Conservation (phyloP, 106 monocot species). For the Narthecium ossifragum region DNA sequence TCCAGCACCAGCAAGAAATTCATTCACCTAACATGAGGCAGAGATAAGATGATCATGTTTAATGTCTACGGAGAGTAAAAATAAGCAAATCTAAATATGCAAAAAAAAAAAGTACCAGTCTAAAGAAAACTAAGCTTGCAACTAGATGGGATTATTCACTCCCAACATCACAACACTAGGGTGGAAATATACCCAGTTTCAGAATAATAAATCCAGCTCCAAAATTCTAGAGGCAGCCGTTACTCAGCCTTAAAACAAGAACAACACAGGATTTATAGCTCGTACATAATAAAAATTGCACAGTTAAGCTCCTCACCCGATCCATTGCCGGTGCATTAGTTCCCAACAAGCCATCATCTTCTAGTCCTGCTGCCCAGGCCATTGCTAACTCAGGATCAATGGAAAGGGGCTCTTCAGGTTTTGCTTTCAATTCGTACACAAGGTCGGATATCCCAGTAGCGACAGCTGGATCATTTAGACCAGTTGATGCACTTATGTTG, state of each 20-base stretch:
- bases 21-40: constrained; percentile 68
- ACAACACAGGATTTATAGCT: neutral
- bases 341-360: constrained; percentile 66
- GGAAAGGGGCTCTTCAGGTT: constrained; percentile 40
- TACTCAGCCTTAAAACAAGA: neutral
- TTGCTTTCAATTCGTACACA: constrained; percentile 67
- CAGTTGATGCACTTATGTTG: constrained; percentile 80
- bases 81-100: too few species aligned
- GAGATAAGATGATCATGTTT: neutral
- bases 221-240: too few species aligned
- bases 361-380: constrained; percentile 93
- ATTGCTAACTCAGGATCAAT: constrained; percentile 93
- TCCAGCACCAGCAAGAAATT: constrained; percentile 97
- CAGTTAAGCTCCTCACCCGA: constrained; percentile 43
- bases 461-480: constrained; percentile 93
- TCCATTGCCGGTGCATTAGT: constrained; percentile 80
- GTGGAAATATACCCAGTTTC: too few species aligned
- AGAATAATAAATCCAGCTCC: too few species aligned
- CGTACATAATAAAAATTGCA: neutral
- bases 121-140: too few species aligned
- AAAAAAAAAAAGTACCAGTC: too few species aligned
- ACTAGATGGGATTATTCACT: too few species aligned
- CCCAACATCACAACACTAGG: too few species aligned
- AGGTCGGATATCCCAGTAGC: constrained; percentile 97
- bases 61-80: neutral